phyloP scores from a whole-genome alignment of 2,329 filamentous ascomycete genomes.

The Penicillium sp. region DNA sequence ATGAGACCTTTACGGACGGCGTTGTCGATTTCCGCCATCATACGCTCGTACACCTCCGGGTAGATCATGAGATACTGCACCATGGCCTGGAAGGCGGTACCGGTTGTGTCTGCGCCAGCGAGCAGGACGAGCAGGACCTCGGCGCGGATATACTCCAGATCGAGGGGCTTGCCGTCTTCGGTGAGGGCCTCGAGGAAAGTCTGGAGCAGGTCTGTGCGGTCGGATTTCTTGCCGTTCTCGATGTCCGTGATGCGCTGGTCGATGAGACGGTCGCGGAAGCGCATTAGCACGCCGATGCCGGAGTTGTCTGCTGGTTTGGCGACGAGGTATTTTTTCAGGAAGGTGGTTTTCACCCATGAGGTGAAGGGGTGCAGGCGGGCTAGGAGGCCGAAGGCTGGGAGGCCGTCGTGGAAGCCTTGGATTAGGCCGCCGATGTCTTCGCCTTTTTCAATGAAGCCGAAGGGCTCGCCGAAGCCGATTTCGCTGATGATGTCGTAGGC shows the following conservation, averaged over 20 bases:
- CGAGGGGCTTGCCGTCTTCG: slow-evolving; percentile 40
- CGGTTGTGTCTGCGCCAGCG: slow-evolving; percentile 47
- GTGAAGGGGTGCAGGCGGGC: slow-evolving; percentile 48
- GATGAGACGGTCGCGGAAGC: slow-evolving; percentile 50
- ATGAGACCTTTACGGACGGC: slow-evolving; percentile 28
- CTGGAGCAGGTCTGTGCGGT: slow-evolving; percentile 48
- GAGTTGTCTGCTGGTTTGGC: slow-evolving; percentile 47
- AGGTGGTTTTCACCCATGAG: slow-evolving; percentile 48
- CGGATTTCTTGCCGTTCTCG: slow-evolving; percentile 37
- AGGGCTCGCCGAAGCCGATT: slow-evolving; percentile 48
- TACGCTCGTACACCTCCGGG: slow-evolving; percentile 36
- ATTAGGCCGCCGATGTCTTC: slow-evolving; percentile 48
- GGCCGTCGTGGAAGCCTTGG: slow-evolving; percentile 47
- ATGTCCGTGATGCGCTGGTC: slow-evolving; percentile 43
- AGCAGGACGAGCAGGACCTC: slow-evolving; percentile 47
- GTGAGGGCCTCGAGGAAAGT: slow-evolving; percentile 41
- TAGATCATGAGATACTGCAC: slow-evolving; percentile 38
- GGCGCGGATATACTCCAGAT: slow-evolving; percentile 46
- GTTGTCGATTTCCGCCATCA: slow-evolving; percentile 42
- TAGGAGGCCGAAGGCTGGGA: slow-evolving; percentile 46
- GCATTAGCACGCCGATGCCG: slow-evolving; percentile 50
- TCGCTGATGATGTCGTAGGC: slow-evolving; percentile 53
- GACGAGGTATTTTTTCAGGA: slow-evolving; percentile 46
- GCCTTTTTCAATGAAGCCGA: slow-evolving; percentile 49
- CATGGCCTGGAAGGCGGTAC: slow-evolving; percentile 44